Conservation (phyloP, 176 grass and related monocot genomes). For the Aegilops tauschii region DNA sequence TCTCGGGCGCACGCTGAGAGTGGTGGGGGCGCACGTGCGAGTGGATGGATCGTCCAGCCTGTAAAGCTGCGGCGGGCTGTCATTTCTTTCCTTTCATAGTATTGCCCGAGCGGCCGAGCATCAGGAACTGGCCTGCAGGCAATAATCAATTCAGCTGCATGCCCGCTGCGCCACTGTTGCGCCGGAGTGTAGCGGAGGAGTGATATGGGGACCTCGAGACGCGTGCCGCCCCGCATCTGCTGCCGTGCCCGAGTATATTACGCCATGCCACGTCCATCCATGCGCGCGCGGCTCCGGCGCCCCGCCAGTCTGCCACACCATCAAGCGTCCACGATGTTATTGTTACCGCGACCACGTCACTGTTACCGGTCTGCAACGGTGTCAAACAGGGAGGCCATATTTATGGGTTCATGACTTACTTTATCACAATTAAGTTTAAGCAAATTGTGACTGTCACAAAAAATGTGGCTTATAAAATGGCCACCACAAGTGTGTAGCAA, state of each 20-base stretch:
- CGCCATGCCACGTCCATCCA: background rate
- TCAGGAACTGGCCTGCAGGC: background rate
- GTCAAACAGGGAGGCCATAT: no score
- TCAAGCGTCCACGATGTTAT: background rate
- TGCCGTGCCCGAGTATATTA: conserved; percentile 8
- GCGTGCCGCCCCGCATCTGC: background rate
- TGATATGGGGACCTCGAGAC: background rate
- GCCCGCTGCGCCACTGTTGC: background rate
- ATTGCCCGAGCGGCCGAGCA: background rate
- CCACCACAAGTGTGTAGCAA: no score
- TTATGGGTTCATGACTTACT: no score
- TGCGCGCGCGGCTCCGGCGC: no score
- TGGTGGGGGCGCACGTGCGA: conserved; percentile 5
- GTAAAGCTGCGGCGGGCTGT: background rate
- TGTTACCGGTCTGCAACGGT: background rate
- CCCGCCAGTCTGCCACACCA: background rate
- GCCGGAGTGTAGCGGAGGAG: background rate
- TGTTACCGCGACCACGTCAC: background rate
- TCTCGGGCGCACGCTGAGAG: no score
- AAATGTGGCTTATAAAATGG: no score
- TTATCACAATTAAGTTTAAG: no score
- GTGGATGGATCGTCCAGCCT: background rate
- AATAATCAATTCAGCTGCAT: conserved; percentile 18
- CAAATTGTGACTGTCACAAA: no score
- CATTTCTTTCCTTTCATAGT: background rate